Conservation (phyloP, 352 stramenopile genomes). For the Phytophthora agathidicida region DNA sequence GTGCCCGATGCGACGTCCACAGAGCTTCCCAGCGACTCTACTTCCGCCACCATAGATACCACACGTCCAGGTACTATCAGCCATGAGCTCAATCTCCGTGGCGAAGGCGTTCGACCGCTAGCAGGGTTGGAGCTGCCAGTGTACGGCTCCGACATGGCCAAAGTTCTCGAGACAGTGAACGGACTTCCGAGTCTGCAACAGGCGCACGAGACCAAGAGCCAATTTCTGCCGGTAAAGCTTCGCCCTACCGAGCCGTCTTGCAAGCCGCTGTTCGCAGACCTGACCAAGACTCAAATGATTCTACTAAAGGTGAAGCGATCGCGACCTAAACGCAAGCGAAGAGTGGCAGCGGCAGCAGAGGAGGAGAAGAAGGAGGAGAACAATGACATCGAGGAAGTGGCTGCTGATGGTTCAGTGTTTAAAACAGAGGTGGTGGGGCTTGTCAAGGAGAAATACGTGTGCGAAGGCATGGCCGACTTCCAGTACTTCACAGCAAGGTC, state of each 20-base stretch:
- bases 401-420: constrained; percentile 28
- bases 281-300: constrained; percentile 83
- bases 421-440: constrained; percentile 61
- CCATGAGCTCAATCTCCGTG: constrained; percentile 40
- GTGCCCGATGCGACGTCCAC: not conserved
- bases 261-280: constrained; percentile 83
- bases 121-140: constrained; percentile 73
- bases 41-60: constrained; percentile 1
- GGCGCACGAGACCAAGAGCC: constrained; percentile 72
- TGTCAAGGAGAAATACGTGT: constrained; percentile 82
- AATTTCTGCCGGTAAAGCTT: constrained; percentile 82
- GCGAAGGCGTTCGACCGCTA: constrained; percentile 45
- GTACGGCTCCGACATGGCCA: constrained; percentile 51
- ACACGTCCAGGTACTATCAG: constrained; percentile 4
- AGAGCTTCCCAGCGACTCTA: constrained; percentile 1
- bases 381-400: not conserved
- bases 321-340: constrained; percentile 30
- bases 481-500: constrained; percentile 76
- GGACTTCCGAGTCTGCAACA: constrained; percentile 62
- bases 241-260: constrained; percentile 76
- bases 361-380: constrained; percentile 21
- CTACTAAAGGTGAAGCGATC: constrained; percentile 59
- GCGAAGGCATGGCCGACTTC: constrained; percentile 87
- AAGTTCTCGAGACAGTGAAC: constrained; percentile 66
- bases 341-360: constrained; percentile 6